Percentiles rank a stretch among this genome's conserved stretches.
phyloP scores from a whole-genome alignment of 257 asterid genomes.

The Sherardia arvensis region DNA sequence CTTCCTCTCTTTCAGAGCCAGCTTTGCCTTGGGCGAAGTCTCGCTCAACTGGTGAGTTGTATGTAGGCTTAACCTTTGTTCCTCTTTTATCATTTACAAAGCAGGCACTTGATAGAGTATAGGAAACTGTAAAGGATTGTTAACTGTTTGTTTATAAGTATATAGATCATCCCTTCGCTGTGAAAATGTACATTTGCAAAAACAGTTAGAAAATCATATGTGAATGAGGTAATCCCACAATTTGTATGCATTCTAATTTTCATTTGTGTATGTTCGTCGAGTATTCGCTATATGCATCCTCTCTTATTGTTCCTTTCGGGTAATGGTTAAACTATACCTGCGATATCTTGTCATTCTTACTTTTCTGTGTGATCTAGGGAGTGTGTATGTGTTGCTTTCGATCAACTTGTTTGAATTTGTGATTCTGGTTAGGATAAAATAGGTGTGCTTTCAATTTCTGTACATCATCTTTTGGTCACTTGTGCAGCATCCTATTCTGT shows the following conservation, averaged over 20 bases:
- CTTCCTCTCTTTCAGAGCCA: constrained; percentile 42
- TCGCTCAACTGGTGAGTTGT: constrained; percentile 20
- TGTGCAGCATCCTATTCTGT: neutral
- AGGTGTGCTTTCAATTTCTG: neutral
- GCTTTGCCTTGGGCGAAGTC: constrained; percentile 47
- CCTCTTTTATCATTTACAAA: neutral
- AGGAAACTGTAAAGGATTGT: neutral
- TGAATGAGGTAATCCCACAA: neutral
- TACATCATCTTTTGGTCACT: neutral
- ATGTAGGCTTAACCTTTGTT: constrained; percentile 4
- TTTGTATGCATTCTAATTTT: neutral
- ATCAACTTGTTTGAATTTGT: neutral
- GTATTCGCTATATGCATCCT: no score
- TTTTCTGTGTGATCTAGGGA: neutral
- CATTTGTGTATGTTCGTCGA: neutral
- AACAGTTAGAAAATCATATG: neutral
- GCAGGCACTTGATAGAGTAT: neutral
- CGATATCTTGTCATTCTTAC: neutral
- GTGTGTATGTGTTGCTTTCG: neutral
- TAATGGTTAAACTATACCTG: neutral
- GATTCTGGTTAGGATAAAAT: neutral
- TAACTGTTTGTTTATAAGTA: neutral
- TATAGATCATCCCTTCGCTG: neutral
- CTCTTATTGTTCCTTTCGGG: neutral
- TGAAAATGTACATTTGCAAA: constrained; percentile 9